Evolutionary conservation across 805 yeast genomes (phyloP).

Genomic region (Hanseniaspora valbyensis): DNA sequence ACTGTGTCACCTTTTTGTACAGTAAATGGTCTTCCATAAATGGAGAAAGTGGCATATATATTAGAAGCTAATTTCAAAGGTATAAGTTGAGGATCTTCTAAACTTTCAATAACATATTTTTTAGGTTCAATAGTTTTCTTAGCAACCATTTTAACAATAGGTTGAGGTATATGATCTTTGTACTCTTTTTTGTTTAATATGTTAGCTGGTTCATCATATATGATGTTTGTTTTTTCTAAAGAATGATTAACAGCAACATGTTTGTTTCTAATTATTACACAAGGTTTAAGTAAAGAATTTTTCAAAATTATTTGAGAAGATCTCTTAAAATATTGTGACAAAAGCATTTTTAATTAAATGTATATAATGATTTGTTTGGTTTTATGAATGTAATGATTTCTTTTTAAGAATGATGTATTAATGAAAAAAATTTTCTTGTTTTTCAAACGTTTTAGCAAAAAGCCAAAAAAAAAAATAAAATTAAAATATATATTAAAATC

Average conservation of each 20-base stretch:
- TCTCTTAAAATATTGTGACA: background rate
- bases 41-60: constrained; percentile 69
- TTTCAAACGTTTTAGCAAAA: too few species aligned
- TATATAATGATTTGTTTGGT: too few species aligned
- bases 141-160: background rate
- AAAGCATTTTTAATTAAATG: too few species aligned
- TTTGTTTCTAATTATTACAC: background rate
- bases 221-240: constrained; percentile 4
- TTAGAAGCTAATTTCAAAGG: constrained; percentile 51
- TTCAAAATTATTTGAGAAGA: background rate
- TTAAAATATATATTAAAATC: too few species aligned
- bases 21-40: constrained; percentile 75
- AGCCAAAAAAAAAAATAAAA: too few species aligned
- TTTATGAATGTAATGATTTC: too few species aligned
- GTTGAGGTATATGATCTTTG: constrained; percentile 10
- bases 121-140: background rate
- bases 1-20: constrained; percentile 87
- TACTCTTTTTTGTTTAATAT: background rate
- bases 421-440: too few species aligned
- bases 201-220: background rate
- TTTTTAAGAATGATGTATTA: too few species aligned
- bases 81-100: constrained; percentile 7
- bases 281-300: background rate
- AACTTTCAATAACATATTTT: background rate
- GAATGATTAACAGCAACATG: background rate